Evolutionary conservation across 2,329 filamentous ascomycete species (phyloP).

Genomic region (Mycogone perniciosa): DNA sequence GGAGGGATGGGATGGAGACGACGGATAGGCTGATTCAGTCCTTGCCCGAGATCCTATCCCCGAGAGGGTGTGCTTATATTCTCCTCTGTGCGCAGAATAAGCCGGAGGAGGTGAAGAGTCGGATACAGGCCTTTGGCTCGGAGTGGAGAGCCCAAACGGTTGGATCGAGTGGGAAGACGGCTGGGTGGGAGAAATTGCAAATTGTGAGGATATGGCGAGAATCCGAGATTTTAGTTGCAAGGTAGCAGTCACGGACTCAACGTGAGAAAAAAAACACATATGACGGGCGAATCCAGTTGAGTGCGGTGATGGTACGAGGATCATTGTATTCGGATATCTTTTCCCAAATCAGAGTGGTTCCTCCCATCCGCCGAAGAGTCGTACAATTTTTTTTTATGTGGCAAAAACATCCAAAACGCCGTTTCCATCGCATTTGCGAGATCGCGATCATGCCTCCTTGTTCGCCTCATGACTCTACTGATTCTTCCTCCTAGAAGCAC

Average conservation of each 20-base stretch:
- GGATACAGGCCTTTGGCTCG: constrained; percentile 46
- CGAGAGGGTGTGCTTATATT: constrained; percentile 76
- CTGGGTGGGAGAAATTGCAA: constrained; percentile 90
- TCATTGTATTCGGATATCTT: constrained; percentile 27
- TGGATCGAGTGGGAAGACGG: constrained; percentile 75
- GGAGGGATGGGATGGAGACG: constrained; percentile 86
- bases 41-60: constrained; percentile 57
- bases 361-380: constrained; percentile 22
- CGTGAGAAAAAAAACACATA: constrained; percentile 5
- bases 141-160: constrained; percentile 73
- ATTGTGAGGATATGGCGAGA: constrained; percentile 79
- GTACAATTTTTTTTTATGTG: constrained; percentile 21
- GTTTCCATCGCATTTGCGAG: constrained; percentile 25
- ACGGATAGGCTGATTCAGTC: constrained; percentile 71
- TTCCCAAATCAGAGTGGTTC: constrained; percentile 20
- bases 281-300: neutral
- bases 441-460: constrained; percentile 19
- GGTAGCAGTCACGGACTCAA: neutral
- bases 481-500: constrained; percentile 8
- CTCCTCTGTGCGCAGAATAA: constrained; percentile 87
- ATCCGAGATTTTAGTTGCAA: neutral
- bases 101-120: constrained; percentile 64
- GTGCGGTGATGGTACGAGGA: constrained; percentile 1
- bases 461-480: constrained; percentile 12
- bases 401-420: constrained; percentile 31